phyloP scores from a whole-genome alignment of 2,329 filamentous ascomycete species.

The Beauveria scarabaeidicola region DNA sequence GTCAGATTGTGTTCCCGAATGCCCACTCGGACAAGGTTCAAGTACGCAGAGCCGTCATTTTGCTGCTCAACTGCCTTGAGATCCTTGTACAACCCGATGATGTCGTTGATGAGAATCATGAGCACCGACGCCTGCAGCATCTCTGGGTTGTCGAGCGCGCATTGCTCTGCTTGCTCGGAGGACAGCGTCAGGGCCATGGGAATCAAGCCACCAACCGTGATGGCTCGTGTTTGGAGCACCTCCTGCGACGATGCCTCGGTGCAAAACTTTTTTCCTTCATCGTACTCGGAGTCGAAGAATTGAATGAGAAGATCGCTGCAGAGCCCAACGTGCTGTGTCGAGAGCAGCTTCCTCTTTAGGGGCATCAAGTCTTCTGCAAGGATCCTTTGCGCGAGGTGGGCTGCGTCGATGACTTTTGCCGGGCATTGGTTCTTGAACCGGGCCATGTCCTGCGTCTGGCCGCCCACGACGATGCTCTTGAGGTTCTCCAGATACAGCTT shows the following conservation, averaged over 20 bases:
- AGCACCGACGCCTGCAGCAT: not conserved
- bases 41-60: slow-evolving; percentile 8
- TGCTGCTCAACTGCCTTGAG: not conserved
- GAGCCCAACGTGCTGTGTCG: not conserved
- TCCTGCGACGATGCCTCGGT: slow-evolving; percentile 1
- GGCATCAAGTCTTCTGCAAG: slow-evolving; percentile 8
- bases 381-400: not conserved
- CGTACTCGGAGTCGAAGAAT: slow-evolving; percentile 4
- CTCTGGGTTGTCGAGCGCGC: not conserved
- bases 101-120: slow-evolving; percentile 6
- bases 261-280: slow-evolving; percentile 2
- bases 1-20: not conserved
- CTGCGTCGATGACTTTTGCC: not conserved
- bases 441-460: not conserved
- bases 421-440: not conserved
- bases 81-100: slow-evolving; percentile 9
- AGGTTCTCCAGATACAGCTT: slow-evolving; percentile 6
- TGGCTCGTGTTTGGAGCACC: not conserved
- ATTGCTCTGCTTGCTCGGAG: not conserved
- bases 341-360: not conserved
- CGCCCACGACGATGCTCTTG: not conserved
- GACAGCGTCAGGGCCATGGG: slow-evolving; percentile 6
- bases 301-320: slow-evolving; percentile 2
- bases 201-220: slow-evolving; percentile 1
- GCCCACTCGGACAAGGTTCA: slow-evolving; percentile 7